Evolutionary conservation across 2,329 filamentous ascomycete species (phyloP).

Genomic region (Alternaria viburni): DNA sequence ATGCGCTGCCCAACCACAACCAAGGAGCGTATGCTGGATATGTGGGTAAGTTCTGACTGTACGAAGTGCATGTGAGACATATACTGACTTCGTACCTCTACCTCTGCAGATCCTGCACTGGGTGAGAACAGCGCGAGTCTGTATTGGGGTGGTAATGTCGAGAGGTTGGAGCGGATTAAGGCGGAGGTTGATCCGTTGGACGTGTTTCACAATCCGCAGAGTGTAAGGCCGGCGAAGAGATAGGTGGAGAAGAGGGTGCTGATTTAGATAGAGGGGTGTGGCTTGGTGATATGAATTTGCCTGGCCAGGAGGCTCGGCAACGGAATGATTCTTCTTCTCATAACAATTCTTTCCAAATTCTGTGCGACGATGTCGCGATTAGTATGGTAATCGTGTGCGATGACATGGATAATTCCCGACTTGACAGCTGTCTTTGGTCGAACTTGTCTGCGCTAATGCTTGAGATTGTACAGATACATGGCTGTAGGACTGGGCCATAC

Average conservation of each 20-base stretch:
- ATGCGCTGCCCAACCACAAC: conserved; percentile 37
- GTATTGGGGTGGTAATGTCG: conserved; percentile 54
- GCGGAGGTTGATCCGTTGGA: conserved; percentile 48
- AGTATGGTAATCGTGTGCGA: neutral
- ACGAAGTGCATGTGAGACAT: too few relatives aligned
- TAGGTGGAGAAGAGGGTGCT: neutral
- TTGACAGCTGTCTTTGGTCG: neutral
- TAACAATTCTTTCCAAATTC: neutral
- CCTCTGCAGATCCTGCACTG: conserved; percentile 51
- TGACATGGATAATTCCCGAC: neutral
- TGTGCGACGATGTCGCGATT: too few relatives aligned
- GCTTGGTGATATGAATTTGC: neutral
- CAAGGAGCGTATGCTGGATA: conserved; percentile 61
- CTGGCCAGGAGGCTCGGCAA: neutral
- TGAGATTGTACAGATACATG: neutral
- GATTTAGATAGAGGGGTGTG: neutral
- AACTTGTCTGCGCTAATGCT: neutral
- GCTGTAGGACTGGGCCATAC: neutral
- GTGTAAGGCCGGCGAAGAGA: conserved; percentile 31
- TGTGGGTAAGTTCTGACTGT: conserved; percentile 11
- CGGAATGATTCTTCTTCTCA: neutral
- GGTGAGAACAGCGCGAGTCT: conserved; percentile 51
- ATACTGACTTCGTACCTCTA: too few relatives aligned
- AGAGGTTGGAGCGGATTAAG: conserved; percentile 48
- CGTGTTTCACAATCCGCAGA: conserved; percentile 47